Conservation (phyloP, 2,329 filamentous ascomycete genomes). For the Xylaria sp. region DNA sequence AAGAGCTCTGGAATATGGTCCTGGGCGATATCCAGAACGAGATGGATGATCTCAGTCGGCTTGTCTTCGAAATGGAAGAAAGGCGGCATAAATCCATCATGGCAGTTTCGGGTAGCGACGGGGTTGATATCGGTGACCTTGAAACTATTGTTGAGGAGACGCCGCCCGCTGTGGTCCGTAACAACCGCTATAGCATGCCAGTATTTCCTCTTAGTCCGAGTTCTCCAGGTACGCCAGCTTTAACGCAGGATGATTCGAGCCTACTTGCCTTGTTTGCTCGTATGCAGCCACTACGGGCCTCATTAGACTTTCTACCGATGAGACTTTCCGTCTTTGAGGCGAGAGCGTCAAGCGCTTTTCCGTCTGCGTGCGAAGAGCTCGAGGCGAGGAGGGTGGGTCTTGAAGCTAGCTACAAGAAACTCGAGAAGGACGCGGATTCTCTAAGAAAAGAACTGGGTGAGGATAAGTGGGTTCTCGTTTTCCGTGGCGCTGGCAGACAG, state of each 20-base stretch:
- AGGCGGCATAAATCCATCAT: slow-evolving; percentile 83
- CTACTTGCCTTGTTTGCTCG: slow-evolving; percentile 90
- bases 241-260: slow-evolving; percentile 83
- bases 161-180: slow-evolving; percentile 66
- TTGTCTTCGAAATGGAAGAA: slow-evolving; percentile 99
- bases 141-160: slow-evolving; percentile 94
- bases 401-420: slow-evolving; percentile 85
- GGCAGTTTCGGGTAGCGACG: slow-evolving; percentile 68
- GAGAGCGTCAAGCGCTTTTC: slow-evolving; percentile 81
- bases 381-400: slow-evolving; percentile 78
- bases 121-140: slow-evolving; percentile 84
- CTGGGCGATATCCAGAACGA: slow-evolving; percentile 93
- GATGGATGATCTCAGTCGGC: slow-evolving; percentile 77
- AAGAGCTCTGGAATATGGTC: slow-evolving; percentile 94
- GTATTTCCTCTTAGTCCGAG: slow-evolving; percentile 71
- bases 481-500: slow-evolving; percentile 89
- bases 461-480: slow-evolving; percentile 95
- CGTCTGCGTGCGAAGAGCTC: slow-evolving; percentile 89
- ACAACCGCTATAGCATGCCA: slow-evolving; percentile 75
- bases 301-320: slow-evolving; percentile 96
- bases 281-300: slow-evolving; percentile 93
- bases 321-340: slow-evolving; percentile 85
- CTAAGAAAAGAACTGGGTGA: slow-evolving; percentile 91
- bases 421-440: slow-evolving; percentile 90
- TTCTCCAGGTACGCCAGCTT: slow-evolving; percentile 66